Base-by-base conservation (phyloP, 306 rosid species). In the Vigna unguiculata region DNA sequence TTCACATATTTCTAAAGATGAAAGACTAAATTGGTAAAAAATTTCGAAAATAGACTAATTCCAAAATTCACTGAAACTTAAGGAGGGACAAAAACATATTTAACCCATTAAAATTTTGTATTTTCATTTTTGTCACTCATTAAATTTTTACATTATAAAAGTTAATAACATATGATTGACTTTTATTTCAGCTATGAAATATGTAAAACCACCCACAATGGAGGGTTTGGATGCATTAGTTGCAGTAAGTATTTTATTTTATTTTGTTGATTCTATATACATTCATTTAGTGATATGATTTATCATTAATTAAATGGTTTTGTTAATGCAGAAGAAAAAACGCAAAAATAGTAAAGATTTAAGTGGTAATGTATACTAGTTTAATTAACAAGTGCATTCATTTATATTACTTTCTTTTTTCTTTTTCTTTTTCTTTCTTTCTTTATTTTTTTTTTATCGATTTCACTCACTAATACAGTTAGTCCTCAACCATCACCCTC, bases 121-220 rank as follows among this genome's bases (percentile, higher is more conserved):
- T 14, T 79, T 54, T 32, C 7, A 21, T 40, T 57, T 74, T 49
- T 77, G 34, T 57, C 72, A 14, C 16, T 54, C 22, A 2, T 30
- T 32, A 11, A 25, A 25, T 45, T 22, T 12, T n/a, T 17, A 17
- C 1, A 34, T 34, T 34, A 34, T 57, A 53, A n/a, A 71, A 25
- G 59, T 4, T 60, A 45, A 0, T 82, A 38, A 72, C 61, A 36
- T 45, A 71, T 32, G n/a, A 59, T 79, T 69, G 20, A 74, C 17
- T 28, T 84, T 22, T 69, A 9, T 88, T 88, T 83, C 87, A 92
- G 99, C 80, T 81, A 64, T 87, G 77, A 72, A 57, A 82, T 53
- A 36, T 79, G 57, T 82, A 78, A 82, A 87, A 20, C 97, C 89
- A 75, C 97, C 99, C 9, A 59, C 28, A 47, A 89, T 95, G 96